Evolutionary conservation across 2,329 filamentous ascomycete species (phyloP).

Genomic region (Cordyceps cateniannulata): DNA sequence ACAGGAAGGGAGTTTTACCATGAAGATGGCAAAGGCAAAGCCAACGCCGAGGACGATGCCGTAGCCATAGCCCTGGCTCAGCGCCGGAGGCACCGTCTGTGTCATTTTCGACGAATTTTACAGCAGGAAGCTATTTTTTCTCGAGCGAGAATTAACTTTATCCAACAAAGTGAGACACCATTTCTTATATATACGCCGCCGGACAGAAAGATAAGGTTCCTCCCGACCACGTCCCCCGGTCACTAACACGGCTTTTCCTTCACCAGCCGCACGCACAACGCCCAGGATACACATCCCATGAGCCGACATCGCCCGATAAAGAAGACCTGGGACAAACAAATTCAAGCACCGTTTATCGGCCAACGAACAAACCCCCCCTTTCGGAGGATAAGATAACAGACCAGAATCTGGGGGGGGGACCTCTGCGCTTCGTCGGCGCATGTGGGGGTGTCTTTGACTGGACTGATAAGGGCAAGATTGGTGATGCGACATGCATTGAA

Average conservation of each 20-base stretch:
- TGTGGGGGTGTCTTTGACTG: neutral
- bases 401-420: neutral
- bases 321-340: neutral
- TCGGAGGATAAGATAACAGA: conserved; percentile 8
- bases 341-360: neutral
- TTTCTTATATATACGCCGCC: neutral
- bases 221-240: neutral
- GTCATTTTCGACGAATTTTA: neutral
- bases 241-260: neutral
- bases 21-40: conserved; percentile 66
- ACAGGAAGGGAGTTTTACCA: conserved; percentile 34
- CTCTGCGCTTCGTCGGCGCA: neutral
- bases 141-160: neutral
- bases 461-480: conserved; percentile 2
- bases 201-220: neutral
- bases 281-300: neutral
- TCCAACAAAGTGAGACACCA: neutral
- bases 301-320: conserved; percentile 5
- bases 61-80: conserved; percentile 64
- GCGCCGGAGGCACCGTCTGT: conserved; percentile 23
- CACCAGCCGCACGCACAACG: neutral
- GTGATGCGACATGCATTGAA: neutral
- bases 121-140: neutral
- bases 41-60: conserved; percentile 71
- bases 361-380: neutral